Evolutionary conservation across 805 yeast genomes (phyloP), one percentile per base, ranked within the genome.

Genomic region (Wickerhamomyces chambardii): DNA sequence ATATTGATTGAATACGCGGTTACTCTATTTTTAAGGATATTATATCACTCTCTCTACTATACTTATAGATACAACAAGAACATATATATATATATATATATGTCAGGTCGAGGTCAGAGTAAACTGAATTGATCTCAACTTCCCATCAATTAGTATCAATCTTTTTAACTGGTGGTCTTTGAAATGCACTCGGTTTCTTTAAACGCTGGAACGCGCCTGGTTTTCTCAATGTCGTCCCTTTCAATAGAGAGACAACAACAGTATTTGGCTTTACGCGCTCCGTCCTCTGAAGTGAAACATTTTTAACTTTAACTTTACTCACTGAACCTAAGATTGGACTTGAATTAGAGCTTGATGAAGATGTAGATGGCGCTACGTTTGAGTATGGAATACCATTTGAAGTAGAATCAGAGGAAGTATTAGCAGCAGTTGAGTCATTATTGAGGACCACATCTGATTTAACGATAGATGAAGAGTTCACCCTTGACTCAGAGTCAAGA

Each of bases 171-270:
- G 27, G n/a, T 8, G 55, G 55, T 34, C 47, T 46, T 24, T 48
- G 48, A 37, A 50, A 51, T 2, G 55, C 55, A 26, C 54, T 50
- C 2, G 56, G 56, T 36, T 50, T 50, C 27, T 53, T 43, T 7
- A 51, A 36, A 2, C 53, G 53, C 14, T 31, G 33, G 35, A 51
- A 49, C 5, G 50, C 39, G 12, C 43, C 37, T 15, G 50, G 47
- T 34, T 49, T 51, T 30, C 48, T 50, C 2, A 43, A 26, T 12
- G 16, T 28, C 6, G 18, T 7, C 16, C 30, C 18, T 12, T 16
- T 28, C 5, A 16, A 16, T 28, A n/a, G 11, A 16, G 30, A 28
- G 4, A 28, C n/a, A 28, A 16, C 19, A 15, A 22, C 16, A 12
- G 17, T 6, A 9, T 15, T 22, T 19, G 21, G n/a, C 6, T 22